These are phyloP conservation scores for Berberis vulgaris DNA, from an alignment of 164 flowering plant genomes.

Conservation along the genomic window DNA sequence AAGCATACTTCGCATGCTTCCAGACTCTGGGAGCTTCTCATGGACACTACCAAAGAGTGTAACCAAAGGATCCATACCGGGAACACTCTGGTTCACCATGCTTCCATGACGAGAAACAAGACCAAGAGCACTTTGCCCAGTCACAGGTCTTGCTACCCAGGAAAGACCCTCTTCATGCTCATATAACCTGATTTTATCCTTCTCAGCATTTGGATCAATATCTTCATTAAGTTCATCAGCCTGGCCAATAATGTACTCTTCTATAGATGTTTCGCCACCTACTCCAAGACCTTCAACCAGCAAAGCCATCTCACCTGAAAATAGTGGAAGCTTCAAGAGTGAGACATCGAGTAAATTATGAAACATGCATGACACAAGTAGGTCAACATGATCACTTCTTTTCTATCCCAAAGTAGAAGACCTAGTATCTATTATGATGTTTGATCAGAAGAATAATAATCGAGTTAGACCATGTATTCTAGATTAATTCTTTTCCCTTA, in stretches of 20 bases:
- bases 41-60: constrained; percentile 85
- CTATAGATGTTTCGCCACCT: constrained; percentile 79
- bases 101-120: constrained; percentile 76
- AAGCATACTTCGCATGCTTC: constrained; percentile 46
- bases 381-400: not conserved
- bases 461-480: too few relatives aligned
- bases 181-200: constrained; percentile 55
- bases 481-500: too few relatives aligned
- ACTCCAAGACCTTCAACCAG: constrained; percentile 89
- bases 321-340: not conserved
- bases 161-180: constrained; percentile 76
- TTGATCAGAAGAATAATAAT: too few relatives aligned
- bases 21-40: constrained; percentile 74
- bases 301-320: constrained; percentile 87
- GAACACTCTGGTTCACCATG: constrained; percentile 41
- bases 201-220: constrained; percentile 29
- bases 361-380: not conserved
- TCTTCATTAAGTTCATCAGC: constrained; percentile 49
- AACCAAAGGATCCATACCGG: constrained; percentile 85
- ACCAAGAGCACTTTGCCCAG: constrained; percentile 60
- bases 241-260: constrained; percentile 80
- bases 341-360: not conserved
- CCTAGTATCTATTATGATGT: too few relatives aligned
- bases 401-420: not conserved
- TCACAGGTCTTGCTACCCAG: constrained; percentile 82